Evolutionary conservation across 179 eudicot species (phyloP), one percentile per base, ranked within the genome.

Genomic region (Nepenthes alata): DNA sequence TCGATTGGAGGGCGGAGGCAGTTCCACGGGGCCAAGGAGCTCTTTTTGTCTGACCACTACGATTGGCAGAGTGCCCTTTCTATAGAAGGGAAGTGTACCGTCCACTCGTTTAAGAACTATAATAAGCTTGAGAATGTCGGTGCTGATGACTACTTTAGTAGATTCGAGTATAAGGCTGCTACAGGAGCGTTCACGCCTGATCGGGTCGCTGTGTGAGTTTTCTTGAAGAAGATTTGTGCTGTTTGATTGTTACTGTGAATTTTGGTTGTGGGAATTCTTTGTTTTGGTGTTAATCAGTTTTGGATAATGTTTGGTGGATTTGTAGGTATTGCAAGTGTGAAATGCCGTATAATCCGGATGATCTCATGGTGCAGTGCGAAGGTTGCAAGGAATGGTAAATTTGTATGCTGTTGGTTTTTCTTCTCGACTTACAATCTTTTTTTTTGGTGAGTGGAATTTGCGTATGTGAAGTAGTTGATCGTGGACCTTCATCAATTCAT

Each of bases 111-210:
- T 51, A 82, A 82, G 83, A 78, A 80, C 55, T 85, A 85, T 62
- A 85, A 87, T 41, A 85, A 82, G 79, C 85, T 85, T 15, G 87
- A 85, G 63, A 80, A 82, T 72, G 87, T 85, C 13, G 87, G 91
- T 2, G 59, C 53, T 50, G 53, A 50, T 50, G 53, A 50, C 3
- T 50, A 50, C 53, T 50, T 50, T 1, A 5, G 53, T 50, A 6
- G 53, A 50, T 50, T 50, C 11, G 53, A 50, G 53, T 50, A 50
- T 13, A 50, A 13, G 53, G 53, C 53, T 50, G 6, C 53, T 50
- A 50, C 53, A 3, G 15, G 53, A 11, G 53, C 13, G 13, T 50
- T 50, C 12, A 50, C 53, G 12, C 13, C 53, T 50, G 53, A 50
- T 11, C 45, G 53, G 6, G 53, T 50, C 4, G 53, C 53, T 50